phyloP scores from a whole-genome alignment of 2,329 filamentous ascomycete genomes.

The Colletotrichum camelliae region DNA sequence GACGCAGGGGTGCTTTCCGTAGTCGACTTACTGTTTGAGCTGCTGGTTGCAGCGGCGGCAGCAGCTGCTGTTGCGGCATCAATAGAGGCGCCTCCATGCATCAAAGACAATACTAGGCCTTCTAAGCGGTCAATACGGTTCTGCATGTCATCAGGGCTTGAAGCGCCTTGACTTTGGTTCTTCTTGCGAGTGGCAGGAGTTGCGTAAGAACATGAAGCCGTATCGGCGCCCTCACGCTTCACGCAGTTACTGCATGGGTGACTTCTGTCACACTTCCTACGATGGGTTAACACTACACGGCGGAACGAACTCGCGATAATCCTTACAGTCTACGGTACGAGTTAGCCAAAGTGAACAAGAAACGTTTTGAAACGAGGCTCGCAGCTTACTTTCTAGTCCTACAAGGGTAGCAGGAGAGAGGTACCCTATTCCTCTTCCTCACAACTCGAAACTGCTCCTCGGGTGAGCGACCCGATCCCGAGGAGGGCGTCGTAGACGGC shows the following conservation, averaged over 20 bases:
- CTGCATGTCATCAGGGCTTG: constrained; percentile 93
- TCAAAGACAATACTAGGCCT: constrained; percentile 87
- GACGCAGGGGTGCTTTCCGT: constrained; percentile 50
- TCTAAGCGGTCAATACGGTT: constrained; percentile 96
- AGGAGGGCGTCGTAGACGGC: constrained; percentile 79
- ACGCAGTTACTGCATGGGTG: constrained; percentile 94
- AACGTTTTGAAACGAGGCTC: constrained; percentile 8
- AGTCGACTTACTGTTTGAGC: constrained; percentile 30
- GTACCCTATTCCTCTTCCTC: constrained; percentile 89
- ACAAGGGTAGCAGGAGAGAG: constrained; percentile 90
- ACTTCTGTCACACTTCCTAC: constrained; percentile 88
- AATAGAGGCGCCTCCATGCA: constrained; percentile 78
- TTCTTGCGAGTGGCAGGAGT: constrained; percentile 75
- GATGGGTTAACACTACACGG: constrained; percentile 34
- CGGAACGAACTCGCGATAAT: neutral
- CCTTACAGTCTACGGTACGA: constrained; percentile 40
- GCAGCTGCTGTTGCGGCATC: constrained; percentile 44
- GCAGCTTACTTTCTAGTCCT: constrained; percentile 82
- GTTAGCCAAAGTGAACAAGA: constrained; percentile 23
- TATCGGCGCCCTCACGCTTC: constrained; percentile 85
- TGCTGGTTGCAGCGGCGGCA: constrained; percentile 27
- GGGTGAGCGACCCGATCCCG: constrained; percentile 73
- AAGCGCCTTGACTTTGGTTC: constrained; percentile 65
- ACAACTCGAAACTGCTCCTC: constrained; percentile 88
- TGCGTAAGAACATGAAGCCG: constrained; percentile 84